Percentiles rank a stretch among this genome's conserved stretches.
These are phyloP conservation scores for Murraya paniculata DNA, from an alignment of 345 rosid genomes.

Conservation along the genomic window DNA sequence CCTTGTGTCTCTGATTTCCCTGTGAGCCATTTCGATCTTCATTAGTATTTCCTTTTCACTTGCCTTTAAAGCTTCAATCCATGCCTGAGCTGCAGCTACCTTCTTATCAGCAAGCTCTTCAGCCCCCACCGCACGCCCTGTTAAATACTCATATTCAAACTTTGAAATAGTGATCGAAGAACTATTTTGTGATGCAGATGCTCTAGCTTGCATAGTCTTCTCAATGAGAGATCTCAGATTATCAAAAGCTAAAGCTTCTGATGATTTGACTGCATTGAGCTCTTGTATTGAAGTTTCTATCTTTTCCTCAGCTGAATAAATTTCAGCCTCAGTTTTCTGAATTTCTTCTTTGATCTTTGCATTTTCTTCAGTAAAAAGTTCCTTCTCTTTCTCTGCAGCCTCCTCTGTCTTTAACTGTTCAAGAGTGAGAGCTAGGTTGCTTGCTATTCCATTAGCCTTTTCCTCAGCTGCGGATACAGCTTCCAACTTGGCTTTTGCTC, in stretches of 20 bases:
- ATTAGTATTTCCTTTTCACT: constrained; percentile 68
- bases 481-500: constrained; percentile 62
- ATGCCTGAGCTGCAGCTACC: constrained; percentile 89
- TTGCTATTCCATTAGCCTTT: constrained; percentile 47
- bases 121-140: constrained; percentile 54
- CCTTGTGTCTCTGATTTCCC: constrained; percentile 43
- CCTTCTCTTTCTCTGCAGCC: constrained; percentile 58
- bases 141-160: constrained; percentile 80
- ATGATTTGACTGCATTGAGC: constrained; percentile 51
- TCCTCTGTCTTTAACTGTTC: constrained; percentile 64
- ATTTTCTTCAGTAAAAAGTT: constrained; percentile 44
- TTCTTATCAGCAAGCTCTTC: constrained; percentile 84
- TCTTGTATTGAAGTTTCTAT: constrained; percentile 54
- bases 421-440: constrained; percentile 50
- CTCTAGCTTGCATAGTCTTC: constrained; percentile 43
- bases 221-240: constrained; percentile 49
- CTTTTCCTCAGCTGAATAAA: constrained; percentile 51
- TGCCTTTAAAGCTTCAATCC: constrained; percentile 79
- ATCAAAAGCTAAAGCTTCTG: constrained; percentile 60
- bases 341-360: constrained; percentile 40
- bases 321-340: constrained; percentile 45
- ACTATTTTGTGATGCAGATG: constrained; percentile 36
- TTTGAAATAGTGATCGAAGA: constrained; percentile 60
- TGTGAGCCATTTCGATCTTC: constrained; percentile 50
- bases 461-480: constrained; percentile 47